Evolutionary conservation across 2,329 filamentous ascomycete species (phyloP), one percentile per base, ranked within the genome.

Genomic region (Pezicula carpinea): DNA sequence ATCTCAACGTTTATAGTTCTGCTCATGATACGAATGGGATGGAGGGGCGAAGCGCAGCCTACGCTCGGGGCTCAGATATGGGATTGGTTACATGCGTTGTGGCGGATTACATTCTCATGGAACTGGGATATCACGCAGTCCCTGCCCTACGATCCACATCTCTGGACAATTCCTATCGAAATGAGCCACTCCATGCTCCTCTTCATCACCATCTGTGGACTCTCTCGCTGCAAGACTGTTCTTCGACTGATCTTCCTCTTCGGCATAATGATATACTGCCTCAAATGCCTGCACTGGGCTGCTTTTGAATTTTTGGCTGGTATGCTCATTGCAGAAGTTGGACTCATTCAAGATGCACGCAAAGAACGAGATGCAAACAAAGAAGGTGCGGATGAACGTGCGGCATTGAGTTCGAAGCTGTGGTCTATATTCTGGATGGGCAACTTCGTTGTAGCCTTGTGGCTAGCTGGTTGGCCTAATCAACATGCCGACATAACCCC

Each of bases 271-370:
- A 23, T 47, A 17, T 47, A 47, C 21, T 47, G 33, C 22, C 35
- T 47, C 19, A 31, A 39, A 23, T 43, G 26, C 22, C 22, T 38
- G 18, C 44, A 47, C 23, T 47, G 39, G 44, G 48, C 39, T 4
- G 29, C 42, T 15, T 43, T 50, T 18, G 33, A 43, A 17, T 47
- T 50, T 31, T 31, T 50, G 22, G 61, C 59, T 1, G 70, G 70
- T 22, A 60, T 71, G 57, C 58, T 69, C 17, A 56, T 73, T 4
- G 69, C 68, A 22, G 69, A 73, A 53, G 48, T 66, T 7, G 66
- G 69, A 36, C 52, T 70, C 10, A 55, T 62, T 17, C 60, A 66
- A 44, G 46, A 54, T 4, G 42, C 47, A 6, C 49, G 39, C 5
- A 39, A 29, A 10, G 47, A 43, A 22, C 15, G 39, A 52, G 11